Evolutionary conservation across 805 yeast species (phyloP).

Genomic region (Kregervanrija delftensis): DNA sequence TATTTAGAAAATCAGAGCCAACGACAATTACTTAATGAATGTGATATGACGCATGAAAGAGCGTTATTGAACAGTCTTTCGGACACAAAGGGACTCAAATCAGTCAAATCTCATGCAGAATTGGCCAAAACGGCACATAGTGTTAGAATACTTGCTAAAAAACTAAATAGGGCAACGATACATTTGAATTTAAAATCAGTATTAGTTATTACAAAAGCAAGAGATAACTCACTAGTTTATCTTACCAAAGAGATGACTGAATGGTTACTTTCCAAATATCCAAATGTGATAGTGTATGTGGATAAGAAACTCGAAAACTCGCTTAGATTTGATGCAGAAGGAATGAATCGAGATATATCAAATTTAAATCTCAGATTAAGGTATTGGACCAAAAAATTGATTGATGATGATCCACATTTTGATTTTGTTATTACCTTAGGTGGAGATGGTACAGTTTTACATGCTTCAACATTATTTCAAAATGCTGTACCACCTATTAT

Average conservation of each 20-base stretch:
- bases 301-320: slow-evolving; percentile 61
- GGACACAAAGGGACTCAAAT: slow-evolving; percentile 32
- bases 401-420: slow-evolving; percentile 39
- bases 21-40: no score
- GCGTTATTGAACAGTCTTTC: slow-evolving; percentile 4
- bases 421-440: slow-evolving; percentile 87
- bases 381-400: slow-evolving; percentile 64
- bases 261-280: slow-evolving; percentile 50
- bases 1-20: no score
- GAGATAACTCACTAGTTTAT: slow-evolving; percentile 71
- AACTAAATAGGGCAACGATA: slow-evolving; percentile 63
- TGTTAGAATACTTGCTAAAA: slow-evolving; percentile 67
- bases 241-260: slow-evolving; percentile 74
- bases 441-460: slow-evolving; percentile 94
- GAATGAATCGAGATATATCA: slow-evolving; percentile 42
- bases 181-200: slow-evolving; percentile 63
- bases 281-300: slow-evolving; percentile 47
- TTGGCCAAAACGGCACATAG: slow-evolving; percentile 78
- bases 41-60: not conserved
- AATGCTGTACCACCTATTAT: slow-evolving; percentile 85
- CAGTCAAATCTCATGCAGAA: slow-evolving; percentile 65
- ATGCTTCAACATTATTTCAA: slow-evolving; percentile 82
- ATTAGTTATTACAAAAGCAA: slow-evolving; percentile 82
- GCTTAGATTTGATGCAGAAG: slow-evolving; percentile 54
- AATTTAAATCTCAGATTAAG: slow-evolving; percentile 39